These are phyloP conservation scores for Phytophthora cajani DNA, from an alignment of 352 stramenopile genomes.

Conservation along the genomic window DNA sequence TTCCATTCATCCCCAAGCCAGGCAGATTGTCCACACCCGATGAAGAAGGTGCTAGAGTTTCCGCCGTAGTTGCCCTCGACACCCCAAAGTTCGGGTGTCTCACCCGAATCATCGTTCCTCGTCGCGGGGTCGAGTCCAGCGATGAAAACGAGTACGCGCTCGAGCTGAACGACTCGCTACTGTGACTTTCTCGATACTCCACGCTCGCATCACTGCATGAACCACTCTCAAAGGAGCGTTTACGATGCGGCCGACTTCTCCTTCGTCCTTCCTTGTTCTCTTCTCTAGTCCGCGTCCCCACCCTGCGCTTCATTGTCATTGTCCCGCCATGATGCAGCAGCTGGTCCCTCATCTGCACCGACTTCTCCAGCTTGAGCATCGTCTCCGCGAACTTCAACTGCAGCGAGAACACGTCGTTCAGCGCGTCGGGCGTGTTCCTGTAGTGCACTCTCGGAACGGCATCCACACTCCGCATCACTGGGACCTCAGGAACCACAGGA, in stretches of 20 bases:
- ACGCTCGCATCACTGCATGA: slow-evolving; percentile 31
- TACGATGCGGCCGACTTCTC: slow-evolving; percentile 6
- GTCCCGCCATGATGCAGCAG: slow-evolving; percentile 40
- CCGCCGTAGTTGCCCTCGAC: slow-evolving; percentile 38
- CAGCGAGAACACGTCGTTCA: slow-evolving; percentile 71
- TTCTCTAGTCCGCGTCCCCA: neutral
- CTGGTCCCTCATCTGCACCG: slow-evolving; percentile 62
- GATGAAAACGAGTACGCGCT: slow-evolving; percentile 40
- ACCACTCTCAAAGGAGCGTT: slow-evolving; percentile 18
- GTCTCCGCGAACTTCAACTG: slow-evolving; percentile 78
- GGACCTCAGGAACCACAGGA: neutral
- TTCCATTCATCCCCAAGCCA: neutral
- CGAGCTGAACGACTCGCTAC: slow-evolving; percentile 45
- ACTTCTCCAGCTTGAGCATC: slow-evolving; percentile 75
- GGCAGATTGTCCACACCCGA: slow-evolving; percentile 20
- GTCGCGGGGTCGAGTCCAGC: slow-evolving; percentile 24
- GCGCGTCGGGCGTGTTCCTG: slow-evolving; percentile 38
- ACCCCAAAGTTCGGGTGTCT: slow-evolving; percentile 22
- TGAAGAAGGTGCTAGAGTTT: slow-evolving; percentile 38
- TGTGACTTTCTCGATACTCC: slow-evolving; percentile 25
- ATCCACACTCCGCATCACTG: slow-evolving; percentile 2
- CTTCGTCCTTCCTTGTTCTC: slow-evolving; percentile 1
- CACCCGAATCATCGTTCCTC: slow-evolving; percentile 14
- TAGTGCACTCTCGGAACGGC: slow-evolving; percentile 14
- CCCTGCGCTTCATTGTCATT: slow-evolving; percentile 10